Percentiles rank a stretch among this genome's conserved stretches.
These are phyloP conservation scores for Helotiales sp. DNA, from an alignment of 2,329 filamentous ascomycete species.

Conservation along the genomic window DNA sequence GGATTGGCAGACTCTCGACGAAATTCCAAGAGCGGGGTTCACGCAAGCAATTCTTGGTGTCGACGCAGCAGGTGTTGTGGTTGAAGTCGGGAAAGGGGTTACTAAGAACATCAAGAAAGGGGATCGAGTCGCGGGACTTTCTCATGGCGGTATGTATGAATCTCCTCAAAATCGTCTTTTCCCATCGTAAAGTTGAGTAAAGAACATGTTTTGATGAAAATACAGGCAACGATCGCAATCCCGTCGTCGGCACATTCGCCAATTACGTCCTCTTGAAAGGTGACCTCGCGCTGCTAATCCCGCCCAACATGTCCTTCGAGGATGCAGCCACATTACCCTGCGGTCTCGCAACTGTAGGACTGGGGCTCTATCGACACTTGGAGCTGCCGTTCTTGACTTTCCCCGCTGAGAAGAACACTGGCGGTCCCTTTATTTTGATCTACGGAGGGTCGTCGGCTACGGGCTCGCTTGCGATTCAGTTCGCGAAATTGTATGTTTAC, in stretches of 20 bases:
- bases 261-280: slow-evolving; percentile 43
- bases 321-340: slow-evolving; percentile 47
- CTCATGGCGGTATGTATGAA: slow-evolving; percentile 31
- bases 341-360: slow-evolving; percentile 27
- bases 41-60: slow-evolving; percentile 25
- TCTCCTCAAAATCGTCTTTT: background rate
- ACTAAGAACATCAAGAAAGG: slow-evolving; percentile 31
- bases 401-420: slow-evolving; percentile 25
- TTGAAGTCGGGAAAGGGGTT: slow-evolving; percentile 29
- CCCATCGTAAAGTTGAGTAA: background rate
- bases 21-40: slow-evolving; percentile 20
- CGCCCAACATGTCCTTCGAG: slow-evolving; percentile 50
- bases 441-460: slow-evolving; percentile 41
- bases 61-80: slow-evolving; percentile 34
- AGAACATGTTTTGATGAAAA: background rate
- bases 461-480: slow-evolving; percentile 43
- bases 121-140: slow-evolving; percentile 30
- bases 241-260: slow-evolving; percentile 35
- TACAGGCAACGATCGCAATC: slow-evolving; percentile 28
- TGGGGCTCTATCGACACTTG: slow-evolving; percentile 34
- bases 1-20: slow-evolving; percentile 38
- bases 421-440: slow-evolving; percentile 39
- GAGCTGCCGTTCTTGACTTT: slow-evolving; percentile 33
- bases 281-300: slow-evolving; percentile 49
- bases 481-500: slow-evolving; percentile 42